These are phyloP conservation scores for Diddensiella transvaalensis DNA, from an alignment of 805 yeast species.

Conservation along the genomic window DNA sequence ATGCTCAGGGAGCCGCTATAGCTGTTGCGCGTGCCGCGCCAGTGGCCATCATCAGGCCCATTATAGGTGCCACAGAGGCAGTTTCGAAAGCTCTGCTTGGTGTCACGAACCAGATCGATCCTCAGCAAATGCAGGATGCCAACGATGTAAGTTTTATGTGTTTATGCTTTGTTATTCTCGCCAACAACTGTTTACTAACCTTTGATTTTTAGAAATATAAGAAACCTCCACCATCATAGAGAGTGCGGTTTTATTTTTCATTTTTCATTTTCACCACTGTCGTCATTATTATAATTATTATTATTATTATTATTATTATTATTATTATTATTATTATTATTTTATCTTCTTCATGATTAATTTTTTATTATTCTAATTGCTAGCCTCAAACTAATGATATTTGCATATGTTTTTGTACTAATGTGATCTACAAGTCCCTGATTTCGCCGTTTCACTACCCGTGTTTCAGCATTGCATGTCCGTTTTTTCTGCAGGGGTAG, in stretches of 20 bases:
- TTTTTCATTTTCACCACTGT: not conserved
- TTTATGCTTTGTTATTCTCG: not conserved
- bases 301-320: not conserved
- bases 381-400: too few species aligned
- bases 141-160: constrained; percentile 20
- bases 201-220: constrained; percentile 1
- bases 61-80: constrained; percentile 91
- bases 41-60: constrained; percentile 72
- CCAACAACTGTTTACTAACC: not conserved
- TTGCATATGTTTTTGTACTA: too few species aligned
- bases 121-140: constrained; percentile 21
- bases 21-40: constrained; percentile 78
- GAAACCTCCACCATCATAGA: not conserved
- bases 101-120: constrained; percentile 70
- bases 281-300: not conserved
- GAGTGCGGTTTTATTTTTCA: not conserved
- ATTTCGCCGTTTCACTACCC: too few species aligned
- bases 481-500: too few species aligned
- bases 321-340: too few species aligned
- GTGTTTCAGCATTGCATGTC: too few species aligned
- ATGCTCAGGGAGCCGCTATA: constrained; percentile 56
- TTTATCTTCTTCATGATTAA: too few species aligned
- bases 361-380: too few species aligned
- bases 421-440: too few species aligned
- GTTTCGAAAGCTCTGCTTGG: constrained; percentile 80